Evolutionary conservation across 768 basidiomycete species (phyloP), one percentile per base, ranked within the genome.

Genomic region (Mycena rebaudengoi): DNA sequence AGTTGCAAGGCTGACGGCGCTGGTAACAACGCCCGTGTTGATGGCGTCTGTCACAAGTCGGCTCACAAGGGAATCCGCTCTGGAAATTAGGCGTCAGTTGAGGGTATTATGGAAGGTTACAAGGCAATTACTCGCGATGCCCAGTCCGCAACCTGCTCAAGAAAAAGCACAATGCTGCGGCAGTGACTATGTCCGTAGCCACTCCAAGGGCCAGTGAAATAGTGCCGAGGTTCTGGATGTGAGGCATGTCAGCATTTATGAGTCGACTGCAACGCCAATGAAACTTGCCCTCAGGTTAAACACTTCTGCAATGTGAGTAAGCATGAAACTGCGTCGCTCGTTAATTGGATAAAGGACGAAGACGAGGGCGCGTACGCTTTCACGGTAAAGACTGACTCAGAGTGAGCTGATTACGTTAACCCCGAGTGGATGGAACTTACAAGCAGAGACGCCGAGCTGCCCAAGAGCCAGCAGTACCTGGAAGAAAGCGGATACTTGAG

Each of bases 1-100:
- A 0, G 88, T 88, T 6, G 84, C 72, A 16, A 84, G 58, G 66
- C 86, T 84, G 60, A 80, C 75, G 18, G 81, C 79, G 37, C 82
- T 82, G 57, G 89, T 90, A 35, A 91, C 53, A 13, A 82, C 77
- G 25, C 90, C 90, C 0, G 90, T 91, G 64, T 87, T 89, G 33
- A 91, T 82, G 11, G 90, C 88, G 67, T 89, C 89, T 45, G 82
- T 69, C 23, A 82, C 84, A 7, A 91, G 74, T 28, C 73, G 82
- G 64, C 84, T 86, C 29, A 91, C 83, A 8, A 90, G 76, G 5
- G 86, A 85, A 70, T 91, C 84, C 39, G 85, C 84, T 48, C 88
- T 89, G 70, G 3, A 11, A 1, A 13, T 25, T 20, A 21, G 30
- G n/a, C n/a, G n/a, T n/a, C n/a, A n/a, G n/a, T n/a, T n/a, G n/a